Conservation (phyloP, 208 protist species). For the Acanthamoeba sp. region DNA sequence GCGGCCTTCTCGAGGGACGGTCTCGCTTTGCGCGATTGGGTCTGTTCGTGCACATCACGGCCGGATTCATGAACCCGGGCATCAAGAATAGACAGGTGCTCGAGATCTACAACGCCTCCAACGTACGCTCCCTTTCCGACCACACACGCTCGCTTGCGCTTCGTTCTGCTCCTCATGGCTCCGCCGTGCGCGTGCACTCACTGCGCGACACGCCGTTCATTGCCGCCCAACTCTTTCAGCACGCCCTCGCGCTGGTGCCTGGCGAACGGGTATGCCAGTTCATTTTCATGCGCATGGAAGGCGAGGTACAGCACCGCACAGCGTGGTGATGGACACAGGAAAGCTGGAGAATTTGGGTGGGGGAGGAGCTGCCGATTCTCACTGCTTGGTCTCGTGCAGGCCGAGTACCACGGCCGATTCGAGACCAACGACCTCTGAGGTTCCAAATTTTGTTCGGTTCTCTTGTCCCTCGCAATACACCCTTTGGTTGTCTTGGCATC, state of each 20-base stretch:
- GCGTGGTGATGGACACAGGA: too few species aligned
- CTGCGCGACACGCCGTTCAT: too few species aligned
- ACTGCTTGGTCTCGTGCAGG: background rate
- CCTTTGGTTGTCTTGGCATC: too few species aligned
- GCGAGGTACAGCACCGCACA: background rate
- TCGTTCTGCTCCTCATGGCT: too few species aligned
- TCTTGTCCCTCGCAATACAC: too few species aligned
- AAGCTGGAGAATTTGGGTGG: too few species aligned
- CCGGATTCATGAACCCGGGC: slow-evolving; percentile 82
- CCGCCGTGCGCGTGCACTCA: too few species aligned
- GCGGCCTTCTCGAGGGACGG: slow-evolving; percentile 75
- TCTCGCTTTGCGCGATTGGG: slow-evolving; percentile 80
- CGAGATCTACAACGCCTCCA: slow-evolving; percentile 81
- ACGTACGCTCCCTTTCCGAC: slow-evolving; percentile 1
- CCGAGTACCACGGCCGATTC: slow-evolving; percentile 46
- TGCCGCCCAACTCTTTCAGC: background rate
- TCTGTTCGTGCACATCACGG: slow-evolving; percentile 81
- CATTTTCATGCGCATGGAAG: slow-evolving; percentile 79
- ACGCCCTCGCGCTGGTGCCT: slow-evolving; percentile 71
- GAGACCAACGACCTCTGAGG: slow-evolving; percentile 6
- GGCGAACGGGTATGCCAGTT: slow-evolving; percentile 80
- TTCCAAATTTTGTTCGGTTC: too few species aligned
- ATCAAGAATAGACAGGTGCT: slow-evolving; percentile 81
- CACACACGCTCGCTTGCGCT: background rate
- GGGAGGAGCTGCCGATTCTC: too few species aligned